Evolutionary conservation across 2,329 filamentous ascomycete genomes (phyloP).

Genomic region (Aspergillus ochraceoroseus): DNA sequence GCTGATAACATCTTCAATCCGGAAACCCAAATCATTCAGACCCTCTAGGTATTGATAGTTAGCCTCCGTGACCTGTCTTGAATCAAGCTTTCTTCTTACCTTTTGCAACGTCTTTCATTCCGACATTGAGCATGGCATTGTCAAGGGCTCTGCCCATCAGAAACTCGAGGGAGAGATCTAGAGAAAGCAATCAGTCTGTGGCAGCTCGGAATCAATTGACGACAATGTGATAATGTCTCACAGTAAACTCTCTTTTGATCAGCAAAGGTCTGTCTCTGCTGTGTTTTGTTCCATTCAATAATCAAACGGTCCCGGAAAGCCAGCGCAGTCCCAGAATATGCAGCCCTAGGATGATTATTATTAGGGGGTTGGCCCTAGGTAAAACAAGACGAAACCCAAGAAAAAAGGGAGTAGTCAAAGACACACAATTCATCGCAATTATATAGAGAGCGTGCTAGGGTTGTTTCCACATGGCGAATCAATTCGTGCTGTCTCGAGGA

Average conservation of each 20-base stretch:
- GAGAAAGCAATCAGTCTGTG: slow-evolving; percentile 2
- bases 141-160: slow-evolving; percentile 94
- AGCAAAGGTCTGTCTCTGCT: slow-evolving; percentile 86
- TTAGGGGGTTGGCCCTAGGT: too few relatives aligned
- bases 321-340: slow-evolving; percentile 84
- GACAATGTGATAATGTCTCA: slow-evolving; percentile 36
- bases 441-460: slow-evolving; percentile 89
- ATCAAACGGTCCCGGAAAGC: slow-evolving; percentile 91
- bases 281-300: slow-evolving; percentile 95
- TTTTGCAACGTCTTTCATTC: slow-evolving; percentile 76
- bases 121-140: slow-evolving; percentile 97
- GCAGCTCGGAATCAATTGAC: too few relatives aligned
- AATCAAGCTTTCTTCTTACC: slow-evolving; percentile 49
- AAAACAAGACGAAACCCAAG: too few relatives aligned
- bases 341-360: slow-evolving; percentile 54
- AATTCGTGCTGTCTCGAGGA: slow-evolving; percentile 62
- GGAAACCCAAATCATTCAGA: slow-evolving; percentile 83
- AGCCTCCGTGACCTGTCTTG: slow-evolving; percentile 18
- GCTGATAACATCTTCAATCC: slow-evolving; percentile 88
- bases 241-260: slow-evolving; percentile 94
- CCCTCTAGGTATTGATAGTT: slow-evolving; percentile 56
- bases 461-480: slow-evolving; percentile 93
- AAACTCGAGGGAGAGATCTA: slow-evolving; percentile 92
- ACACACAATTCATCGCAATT: slow-evolving; percentile 82
- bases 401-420: not conserved